A percentile compares a stretch with the other conserved stretches of the same genome.
Evolutionary conservation across 331 rosid species (phyloP).

Genomic region (Acacia concinna): DNA sequence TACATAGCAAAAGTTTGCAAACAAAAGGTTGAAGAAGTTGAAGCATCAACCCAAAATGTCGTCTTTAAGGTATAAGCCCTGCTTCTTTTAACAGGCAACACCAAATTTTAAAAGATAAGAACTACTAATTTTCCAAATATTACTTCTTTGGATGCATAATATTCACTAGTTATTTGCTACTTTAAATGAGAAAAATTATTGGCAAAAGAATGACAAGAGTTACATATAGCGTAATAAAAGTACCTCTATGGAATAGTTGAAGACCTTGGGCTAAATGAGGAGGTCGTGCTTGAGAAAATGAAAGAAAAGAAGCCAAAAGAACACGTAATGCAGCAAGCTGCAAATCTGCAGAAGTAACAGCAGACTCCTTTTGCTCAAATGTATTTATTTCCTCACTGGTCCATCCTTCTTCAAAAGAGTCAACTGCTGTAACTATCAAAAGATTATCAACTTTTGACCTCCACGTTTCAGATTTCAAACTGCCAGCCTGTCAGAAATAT

Average conservation of each 20-base stretch:
- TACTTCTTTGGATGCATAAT: constrained; percentile 5
- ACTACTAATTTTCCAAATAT: constrained; percentile 6
- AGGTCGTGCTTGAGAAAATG: constrained; percentile 53
- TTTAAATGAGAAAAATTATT: constrained; percentile 4
- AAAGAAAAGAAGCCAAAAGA: constrained; percentile 76
- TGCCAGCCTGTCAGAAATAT: constrained; percentile 67
- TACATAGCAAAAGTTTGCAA: not conserved
- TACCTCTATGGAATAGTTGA: constrained; percentile 83
- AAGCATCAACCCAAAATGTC: not conserved
- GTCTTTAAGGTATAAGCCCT: not conserved
- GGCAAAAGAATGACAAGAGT: constrained; percentile 11
- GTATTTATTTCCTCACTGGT: constrained; percentile 44
- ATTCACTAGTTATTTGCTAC: not conserved
- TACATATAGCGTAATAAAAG: constrained; percentile 21
- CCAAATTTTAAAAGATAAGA: not conserved
- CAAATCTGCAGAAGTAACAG: constrained; percentile 50
- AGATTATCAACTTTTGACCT: constrained; percentile 63
- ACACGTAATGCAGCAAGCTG: constrained; percentile 79
- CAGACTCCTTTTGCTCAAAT: constrained; percentile 43
- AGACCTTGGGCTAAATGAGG: constrained; percentile 79
- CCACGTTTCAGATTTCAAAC: constrained; percentile 60
- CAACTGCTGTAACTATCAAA: constrained; percentile 50
- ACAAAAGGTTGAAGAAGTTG: not conserved
- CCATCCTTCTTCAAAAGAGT: constrained; percentile 54
- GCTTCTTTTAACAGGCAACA: not conserved